phyloP scores from a whole-genome alignment of 176 grass and related monocot species.

The Carex scoparia region DNA sequence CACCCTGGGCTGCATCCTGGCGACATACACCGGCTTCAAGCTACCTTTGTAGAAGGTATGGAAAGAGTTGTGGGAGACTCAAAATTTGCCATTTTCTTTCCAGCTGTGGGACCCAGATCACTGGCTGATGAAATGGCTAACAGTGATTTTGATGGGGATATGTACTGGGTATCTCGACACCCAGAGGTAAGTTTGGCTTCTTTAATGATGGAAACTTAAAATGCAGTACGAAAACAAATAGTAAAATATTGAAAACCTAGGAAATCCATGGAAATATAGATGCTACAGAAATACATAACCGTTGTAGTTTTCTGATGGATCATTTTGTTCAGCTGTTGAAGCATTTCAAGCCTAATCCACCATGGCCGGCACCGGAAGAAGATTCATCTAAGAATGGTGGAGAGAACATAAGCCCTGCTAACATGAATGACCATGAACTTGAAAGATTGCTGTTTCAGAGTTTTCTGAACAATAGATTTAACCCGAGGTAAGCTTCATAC shows the following conservation, averaged over 20 bases:
- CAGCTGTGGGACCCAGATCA: conserved; percentile 30
- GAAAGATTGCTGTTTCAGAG: conserved; percentile 28
- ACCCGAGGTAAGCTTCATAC: conserved; percentile 27
- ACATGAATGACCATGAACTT: not conserved
- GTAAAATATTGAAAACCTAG: not conserved
- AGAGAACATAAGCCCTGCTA: not conserved
- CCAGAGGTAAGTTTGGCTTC: conserved; percentile 24
- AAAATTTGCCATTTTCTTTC: conserved; percentile 46
- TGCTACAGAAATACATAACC: not conserved
- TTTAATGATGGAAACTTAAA: not conserved
- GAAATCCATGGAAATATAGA: not conserved
- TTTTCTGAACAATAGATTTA: conserved; percentile 36
- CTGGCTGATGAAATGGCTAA: conserved; percentile 46
- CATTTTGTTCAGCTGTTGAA: conserved; percentile 26
- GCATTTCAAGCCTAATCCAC: conserved; percentile 27
- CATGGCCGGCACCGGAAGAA: conserved; percentile 23
- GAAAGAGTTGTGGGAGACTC: conserved; percentile 37
- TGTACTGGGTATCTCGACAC: conserved; percentile 45
- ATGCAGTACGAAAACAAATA: not conserved
- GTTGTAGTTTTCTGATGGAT: not conserved
- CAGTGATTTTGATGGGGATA: conserved; percentile 50
- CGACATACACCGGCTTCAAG: conserved; percentile 33
- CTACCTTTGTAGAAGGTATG: conserved; percentile 32
- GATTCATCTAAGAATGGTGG: not conserved
- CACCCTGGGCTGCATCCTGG: conserved; percentile 45